Evolutionary conservation across 306 rosid species (phyloP).

Genomic region (Adenanthera pavonina): DNA sequence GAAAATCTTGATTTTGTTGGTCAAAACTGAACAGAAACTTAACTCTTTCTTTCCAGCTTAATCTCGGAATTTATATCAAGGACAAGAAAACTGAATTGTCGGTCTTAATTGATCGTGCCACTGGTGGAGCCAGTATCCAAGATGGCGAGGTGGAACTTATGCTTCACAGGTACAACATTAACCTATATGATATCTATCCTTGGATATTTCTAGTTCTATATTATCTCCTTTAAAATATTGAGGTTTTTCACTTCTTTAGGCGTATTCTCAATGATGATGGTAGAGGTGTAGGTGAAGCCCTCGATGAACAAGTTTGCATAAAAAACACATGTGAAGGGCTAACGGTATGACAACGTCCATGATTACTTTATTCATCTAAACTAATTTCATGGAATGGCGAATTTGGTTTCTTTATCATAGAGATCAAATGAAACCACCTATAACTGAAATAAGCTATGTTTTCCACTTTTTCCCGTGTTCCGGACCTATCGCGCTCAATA

Average conservation of each 20-base stretch:
- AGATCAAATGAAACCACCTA: not conserved
- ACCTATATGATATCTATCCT: not conserved
- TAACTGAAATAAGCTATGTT: not conserved
- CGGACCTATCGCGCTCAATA: not conserved
- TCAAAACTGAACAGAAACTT: conserved; percentile 9
- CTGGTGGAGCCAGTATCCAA: conserved; percentile 79
- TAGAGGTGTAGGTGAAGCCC: conserved; percentile 83
- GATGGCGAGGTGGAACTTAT: conserved; percentile 89
- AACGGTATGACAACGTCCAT: conserved; percentile 44
- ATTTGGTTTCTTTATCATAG: not conserved
- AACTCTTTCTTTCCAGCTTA: conserved; percentile 57
- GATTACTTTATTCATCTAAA: conserved; percentile 1
- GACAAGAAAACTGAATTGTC: conserved; percentile 83
- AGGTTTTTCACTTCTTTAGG: conserved; percentile 50
- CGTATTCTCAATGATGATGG: conserved; percentile 64
- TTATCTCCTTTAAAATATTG: conserved; percentile 15
- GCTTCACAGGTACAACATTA: conserved; percentile 76
- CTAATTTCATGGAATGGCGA: not conserved
- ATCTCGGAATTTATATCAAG: conserved; percentile 75
- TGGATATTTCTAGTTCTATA: conserved; percentile 10
- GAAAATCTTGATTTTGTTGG: not conserved
- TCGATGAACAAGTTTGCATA: conserved; percentile 76
- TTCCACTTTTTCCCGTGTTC: not conserved
- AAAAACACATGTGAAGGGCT: conserved; percentile 53
- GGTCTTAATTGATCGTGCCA: conserved; percentile 87